Conservation (phyloP, 306 rosid genomes). For the Cucurbita argyrosperma region DNA sequence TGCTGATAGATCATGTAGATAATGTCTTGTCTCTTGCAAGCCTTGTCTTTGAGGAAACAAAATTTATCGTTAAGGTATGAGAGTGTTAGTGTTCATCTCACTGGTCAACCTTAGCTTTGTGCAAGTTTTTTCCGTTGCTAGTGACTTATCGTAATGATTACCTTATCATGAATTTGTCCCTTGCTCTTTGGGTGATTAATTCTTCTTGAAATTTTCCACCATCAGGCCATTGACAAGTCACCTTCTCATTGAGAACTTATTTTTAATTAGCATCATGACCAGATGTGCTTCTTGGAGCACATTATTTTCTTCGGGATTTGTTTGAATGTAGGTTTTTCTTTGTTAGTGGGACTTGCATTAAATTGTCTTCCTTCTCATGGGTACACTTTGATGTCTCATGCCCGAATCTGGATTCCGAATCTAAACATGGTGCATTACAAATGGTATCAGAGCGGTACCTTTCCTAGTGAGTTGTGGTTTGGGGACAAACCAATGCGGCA, state of each 20-base stretch:
- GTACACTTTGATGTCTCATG: no score
- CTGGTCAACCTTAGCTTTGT: not conserved
- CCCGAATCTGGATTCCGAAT: no score
- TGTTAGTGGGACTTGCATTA: not conserved
- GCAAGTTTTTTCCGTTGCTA: not conserved
- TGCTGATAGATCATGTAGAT: constrained; percentile 71
- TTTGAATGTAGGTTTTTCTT: not conserved
- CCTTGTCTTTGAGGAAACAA: constrained; percentile 86
- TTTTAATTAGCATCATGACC: not conserved
- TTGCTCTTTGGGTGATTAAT: not conserved
- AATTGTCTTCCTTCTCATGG: not conserved
- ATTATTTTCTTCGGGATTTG: not conserved
- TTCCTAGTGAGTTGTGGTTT: no score
- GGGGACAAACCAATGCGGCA: no score
- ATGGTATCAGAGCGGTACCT: no score
- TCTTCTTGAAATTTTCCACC: not conserved
- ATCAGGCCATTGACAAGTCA: not conserved
- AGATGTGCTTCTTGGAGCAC: not conserved
- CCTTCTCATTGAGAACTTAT: not conserved
- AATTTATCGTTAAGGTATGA: constrained; percentile 66
- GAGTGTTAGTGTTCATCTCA: constrained; percentile 5
- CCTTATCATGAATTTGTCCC: not conserved
- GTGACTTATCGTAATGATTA: not conserved
- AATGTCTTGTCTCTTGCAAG: constrained; percentile 85
- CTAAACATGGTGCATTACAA: no score